A percentile compares a stretch with the other conserved stretches of the same genome.
Evolutionary conservation across 2,329 filamentous ascomycete species (phyloP).

Genomic region (Aspergillus pseudoglaucus): DNA sequence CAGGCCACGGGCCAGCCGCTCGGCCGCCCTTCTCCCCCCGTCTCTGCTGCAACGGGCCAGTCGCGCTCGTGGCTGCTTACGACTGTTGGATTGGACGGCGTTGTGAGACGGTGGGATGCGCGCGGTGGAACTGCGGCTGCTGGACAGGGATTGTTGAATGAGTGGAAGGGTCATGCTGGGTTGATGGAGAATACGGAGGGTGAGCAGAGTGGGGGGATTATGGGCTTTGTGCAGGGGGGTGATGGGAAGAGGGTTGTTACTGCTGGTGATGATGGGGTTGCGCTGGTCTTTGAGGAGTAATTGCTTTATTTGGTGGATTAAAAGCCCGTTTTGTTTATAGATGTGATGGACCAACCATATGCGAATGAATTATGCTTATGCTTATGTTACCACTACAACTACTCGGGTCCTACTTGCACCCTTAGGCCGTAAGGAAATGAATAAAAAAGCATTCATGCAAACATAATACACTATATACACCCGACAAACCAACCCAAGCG

Average conservation of each 20-base stretch:
- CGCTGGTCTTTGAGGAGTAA: slow-evolving; percentile 41
- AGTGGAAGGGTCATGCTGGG: slow-evolving; percentile 76
- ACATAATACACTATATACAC: slow-evolving; percentile 29
- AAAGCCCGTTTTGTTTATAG: neutral
- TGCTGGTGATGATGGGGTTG: slow-evolving; percentile 71
- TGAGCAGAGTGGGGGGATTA: slow-evolving; percentile 75
- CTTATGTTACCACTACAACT: no score
- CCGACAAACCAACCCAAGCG: slow-evolving; percentile 27
- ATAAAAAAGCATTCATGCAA: neutral
- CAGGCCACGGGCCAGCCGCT: slow-evolving; percentile 4
- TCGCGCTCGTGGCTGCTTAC: slow-evolving; percentile 65
- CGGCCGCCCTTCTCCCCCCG: slow-evolving; percentile 18
- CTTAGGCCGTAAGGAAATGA: no score
- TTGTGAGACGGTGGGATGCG: slow-evolving; percentile 81
- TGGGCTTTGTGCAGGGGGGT: slow-evolving; percentile 80
- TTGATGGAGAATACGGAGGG: slow-evolving; percentile 48
- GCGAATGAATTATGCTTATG: no score
- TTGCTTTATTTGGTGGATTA: neutral
- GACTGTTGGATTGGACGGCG: slow-evolving; percentile 85
- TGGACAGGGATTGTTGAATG: slow-evolving; percentile 65
- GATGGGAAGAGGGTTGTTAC: slow-evolving; percentile 73
- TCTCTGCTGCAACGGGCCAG: slow-evolving; percentile 23
- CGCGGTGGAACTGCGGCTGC: slow-evolving; percentile 61
- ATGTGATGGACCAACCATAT: neutral
- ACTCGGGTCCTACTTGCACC: no score